These are phyloP conservation scores for Penicillium crystallinum DNA, from an alignment of 495 filamentous ascomycete genomes.

Conservation along the genomic window DNA sequence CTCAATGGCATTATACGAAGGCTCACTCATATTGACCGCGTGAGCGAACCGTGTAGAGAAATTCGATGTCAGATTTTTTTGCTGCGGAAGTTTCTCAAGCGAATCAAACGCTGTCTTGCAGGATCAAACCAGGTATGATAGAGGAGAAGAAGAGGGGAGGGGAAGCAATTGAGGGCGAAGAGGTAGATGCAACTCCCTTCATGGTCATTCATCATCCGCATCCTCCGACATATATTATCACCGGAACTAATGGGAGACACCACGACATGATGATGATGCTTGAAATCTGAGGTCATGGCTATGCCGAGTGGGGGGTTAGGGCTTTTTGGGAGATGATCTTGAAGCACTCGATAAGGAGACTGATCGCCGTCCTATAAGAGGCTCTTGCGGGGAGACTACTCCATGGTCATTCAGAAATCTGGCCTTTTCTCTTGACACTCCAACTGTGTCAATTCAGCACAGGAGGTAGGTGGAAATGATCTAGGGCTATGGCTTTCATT, in stretches of 20 bases:
- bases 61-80: background rate
- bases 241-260: slow-evolving; percentile 9
- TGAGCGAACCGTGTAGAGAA: background rate
- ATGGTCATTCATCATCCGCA: background rate
- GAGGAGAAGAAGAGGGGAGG: background rate
- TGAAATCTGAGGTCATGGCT: slow-evolving; percentile 26
- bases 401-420: background rate
- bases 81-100: background rate
- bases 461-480: background rate
- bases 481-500: background rate
- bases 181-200: background rate
- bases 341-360: background rate
- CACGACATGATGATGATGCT: slow-evolving; percentile 29
- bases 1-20: slow-evolving; percentile 60
- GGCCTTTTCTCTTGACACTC: background rate
- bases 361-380: background rate
- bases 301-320: slow-evolving; percentile 5
- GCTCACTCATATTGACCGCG: slow-evolving; percentile 15
- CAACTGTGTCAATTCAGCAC: background rate
- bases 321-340: slow-evolving; percentile 9
- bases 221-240: slow-evolving; percentile 12
- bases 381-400: background rate
- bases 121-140: background rate
- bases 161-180: background rate
- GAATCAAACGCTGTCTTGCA: background rate